Conservation (phyloP, 169 alveolate genomes). For the Plasmodium chabaudi region DNA sequence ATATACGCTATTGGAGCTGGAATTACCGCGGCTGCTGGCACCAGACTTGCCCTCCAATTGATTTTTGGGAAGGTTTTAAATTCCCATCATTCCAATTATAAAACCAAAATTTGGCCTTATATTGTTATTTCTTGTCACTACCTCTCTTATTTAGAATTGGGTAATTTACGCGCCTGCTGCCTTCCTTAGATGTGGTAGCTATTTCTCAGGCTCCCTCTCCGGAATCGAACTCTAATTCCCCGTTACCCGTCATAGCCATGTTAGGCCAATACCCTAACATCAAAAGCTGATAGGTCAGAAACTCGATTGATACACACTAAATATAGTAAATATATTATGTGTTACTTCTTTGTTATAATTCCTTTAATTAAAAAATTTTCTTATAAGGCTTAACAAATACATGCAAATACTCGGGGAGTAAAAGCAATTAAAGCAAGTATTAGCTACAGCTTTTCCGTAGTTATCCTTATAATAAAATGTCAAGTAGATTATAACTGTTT, state of each 20-base stretch:
- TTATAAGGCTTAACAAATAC: slow-evolving; percentile 53
- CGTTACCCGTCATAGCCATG: slow-evolving; percentile 96
- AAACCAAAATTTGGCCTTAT: slow-evolving; percentile 85
- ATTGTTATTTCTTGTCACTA: slow-evolving; percentile 95
- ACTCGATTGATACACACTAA: slow-evolving; percentile 76
- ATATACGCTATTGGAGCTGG: slow-evolving; percentile 95
- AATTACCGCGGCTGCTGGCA: slow-evolving; percentile 96
- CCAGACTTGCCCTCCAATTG: slow-evolving; percentile 96
- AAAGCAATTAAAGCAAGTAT: slow-evolving; percentile 10
- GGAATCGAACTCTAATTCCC: slow-evolving; percentile 97
- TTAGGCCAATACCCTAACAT: slow-evolving; percentile 94
- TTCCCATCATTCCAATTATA: slow-evolving; percentile 93
- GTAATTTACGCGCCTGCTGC: slow-evolving; percentile 97
- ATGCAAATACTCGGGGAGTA: not conserved
- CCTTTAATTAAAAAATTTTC: slow-evolving; percentile 54
- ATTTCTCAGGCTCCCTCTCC: slow-evolving; percentile 97
- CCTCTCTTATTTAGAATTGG: slow-evolving; percentile 96
- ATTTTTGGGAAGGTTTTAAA: slow-evolving; percentile 82
- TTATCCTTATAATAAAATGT: slow-evolving; percentile 66
- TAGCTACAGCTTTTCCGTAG: slow-evolving; percentile 79
- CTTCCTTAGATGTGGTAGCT: slow-evolving; percentile 97
- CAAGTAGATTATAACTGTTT: slow-evolving; percentile 84
- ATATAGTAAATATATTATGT: slow-evolving; percentile 65
- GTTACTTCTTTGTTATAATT: slow-evolving; percentile 75
- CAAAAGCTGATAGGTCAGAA: slow-evolving; percentile 86